phyloP scores from a whole-genome alignment of 1,139 yeast genomes.

The Saccharomyces hybrid region DNA sequence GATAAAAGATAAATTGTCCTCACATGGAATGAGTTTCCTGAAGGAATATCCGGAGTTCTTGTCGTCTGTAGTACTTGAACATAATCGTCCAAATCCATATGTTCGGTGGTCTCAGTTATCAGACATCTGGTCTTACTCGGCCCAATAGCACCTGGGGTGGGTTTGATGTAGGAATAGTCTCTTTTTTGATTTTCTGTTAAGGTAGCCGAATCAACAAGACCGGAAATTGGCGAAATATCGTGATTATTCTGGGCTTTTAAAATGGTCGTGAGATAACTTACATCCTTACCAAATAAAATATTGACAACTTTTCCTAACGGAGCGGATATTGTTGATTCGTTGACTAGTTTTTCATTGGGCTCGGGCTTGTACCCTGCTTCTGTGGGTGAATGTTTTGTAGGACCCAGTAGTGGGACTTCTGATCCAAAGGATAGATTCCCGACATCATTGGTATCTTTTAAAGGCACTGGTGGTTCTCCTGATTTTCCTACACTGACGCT shows the following conservation, averaged over 20 bases:
- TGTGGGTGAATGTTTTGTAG: constrained; percentile 50
- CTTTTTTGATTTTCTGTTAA: constrained; percentile 35
- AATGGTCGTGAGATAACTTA: constrained; percentile 41
- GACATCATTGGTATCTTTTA: rapidly evolving
- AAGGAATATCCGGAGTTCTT: constrained; percentile 89
- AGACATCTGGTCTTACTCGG: constrained; percentile 86
- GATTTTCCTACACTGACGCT: constrained; percentile 6
- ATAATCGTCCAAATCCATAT: constrained; percentile 49
- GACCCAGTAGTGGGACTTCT: constrained; percentile 18
- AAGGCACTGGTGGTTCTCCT: not conserved
- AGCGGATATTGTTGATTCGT: constrained; percentile 56
- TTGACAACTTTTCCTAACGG: constrained; percentile 73
- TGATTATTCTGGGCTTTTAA: constrained; percentile 65
- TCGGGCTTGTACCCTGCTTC: constrained; percentile 43
- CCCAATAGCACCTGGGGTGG: constrained; percentile 76
- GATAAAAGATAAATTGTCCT: constrained; percentile 47
- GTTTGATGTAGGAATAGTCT: constrained; percentile 66
- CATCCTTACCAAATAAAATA: constrained; percentile 67
- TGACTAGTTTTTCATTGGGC: constrained; percentile 54
- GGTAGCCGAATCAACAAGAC: constrained; percentile 32
- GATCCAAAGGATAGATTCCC: not conserved
- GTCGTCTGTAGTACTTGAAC: constrained; percentile 62
- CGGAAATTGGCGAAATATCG: constrained; percentile 53
- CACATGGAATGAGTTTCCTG: constrained; percentile 74
- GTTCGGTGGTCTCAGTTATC: constrained; percentile 60